A percentile compares a stretch with the other conserved stretches of the same genome.
Evolutionary conservation across 371 early-diverging fungal genomes (phyloP).

Genomic region (Smittium mucronatum): DNA sequence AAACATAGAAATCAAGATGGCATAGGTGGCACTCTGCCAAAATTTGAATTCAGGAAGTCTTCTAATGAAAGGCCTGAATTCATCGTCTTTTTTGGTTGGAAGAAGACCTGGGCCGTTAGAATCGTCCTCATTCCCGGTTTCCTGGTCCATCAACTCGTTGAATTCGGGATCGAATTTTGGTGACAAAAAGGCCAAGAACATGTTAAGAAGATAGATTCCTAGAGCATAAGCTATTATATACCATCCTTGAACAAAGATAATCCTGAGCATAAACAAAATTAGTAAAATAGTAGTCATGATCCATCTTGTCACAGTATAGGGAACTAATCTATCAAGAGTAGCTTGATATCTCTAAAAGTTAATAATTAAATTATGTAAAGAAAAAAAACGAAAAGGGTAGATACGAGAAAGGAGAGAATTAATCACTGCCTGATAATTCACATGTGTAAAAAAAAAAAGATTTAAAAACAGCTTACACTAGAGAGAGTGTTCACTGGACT

Average conservation of each 20-base stretch:
- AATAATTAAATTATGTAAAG: neutral
- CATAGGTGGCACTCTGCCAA: slow-evolving; percentile 74
- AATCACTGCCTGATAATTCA: neutral
- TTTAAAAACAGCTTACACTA: neutral
- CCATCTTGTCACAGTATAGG: slow-evolving; percentile 66
- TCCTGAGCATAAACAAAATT: slow-evolving; percentile 63
- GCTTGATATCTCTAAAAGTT: slow-evolving; percentile 41
- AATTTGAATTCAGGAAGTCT: slow-evolving; percentile 99
- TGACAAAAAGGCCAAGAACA: slow-evolving; percentile 86
- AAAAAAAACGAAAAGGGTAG: neutral
- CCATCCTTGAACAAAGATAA: slow-evolving; percentile 77
- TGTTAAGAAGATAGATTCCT: slow-evolving; percentile 88
- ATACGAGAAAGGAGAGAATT: neutral
- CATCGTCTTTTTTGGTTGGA: slow-evolving; percentile 83
- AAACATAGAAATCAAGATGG: slow-evolving; percentile 58
- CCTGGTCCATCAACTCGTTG: slow-evolving; percentile 52
- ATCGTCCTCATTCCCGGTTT: slow-evolving; percentile 52
- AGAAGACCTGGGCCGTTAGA: slow-evolving; percentile 47
- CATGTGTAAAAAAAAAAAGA: neutral
- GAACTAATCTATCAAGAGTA: slow-evolving; percentile 64
- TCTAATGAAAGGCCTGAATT: slow-evolving; percentile 96
- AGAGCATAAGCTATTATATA: slow-evolving; percentile 83
- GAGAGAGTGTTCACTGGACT: neutral
- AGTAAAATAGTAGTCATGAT: slow-evolving; percentile 43
- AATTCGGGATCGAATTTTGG: slow-evolving; percentile 92